Evolutionary conservation across 2,329 filamentous ascomycete genomes (phyloP).

Genomic region (Phyllosticta ampelicida): DNA sequence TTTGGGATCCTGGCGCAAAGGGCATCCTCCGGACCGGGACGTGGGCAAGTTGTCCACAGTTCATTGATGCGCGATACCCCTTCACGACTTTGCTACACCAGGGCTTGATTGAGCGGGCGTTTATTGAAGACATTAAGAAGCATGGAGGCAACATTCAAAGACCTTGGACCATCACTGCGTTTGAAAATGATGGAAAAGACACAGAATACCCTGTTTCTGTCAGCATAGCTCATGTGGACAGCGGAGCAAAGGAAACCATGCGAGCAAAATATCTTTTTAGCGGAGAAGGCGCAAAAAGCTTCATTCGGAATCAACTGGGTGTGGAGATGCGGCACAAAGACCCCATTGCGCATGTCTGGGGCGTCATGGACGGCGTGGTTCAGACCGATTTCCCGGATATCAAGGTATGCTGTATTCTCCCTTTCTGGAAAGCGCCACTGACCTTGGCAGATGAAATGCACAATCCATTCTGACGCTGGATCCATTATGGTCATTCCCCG

Average conservation of each 20-base stretch:
- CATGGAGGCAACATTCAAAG: slow-evolving; percentile 45
- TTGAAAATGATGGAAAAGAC: slow-evolving; percentile 49
- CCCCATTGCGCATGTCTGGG: slow-evolving; percentile 54
- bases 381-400: slow-evolving; percentile 53
- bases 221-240: slow-evolving; percentile 64
- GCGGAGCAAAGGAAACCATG: slow-evolving; percentile 54
- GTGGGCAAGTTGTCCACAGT: slow-evolving; percentile 82
- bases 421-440: background rate
- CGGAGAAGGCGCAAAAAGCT: slow-evolving; percentile 51
- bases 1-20: slow-evolving; percentile 49
- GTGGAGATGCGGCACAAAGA: slow-evolving; percentile 56
- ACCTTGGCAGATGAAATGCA: slow-evolving; percentile 49
- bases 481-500: slow-evolving; percentile 54
- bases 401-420: slow-evolving; percentile 32
- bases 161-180: slow-evolving; percentile 52
- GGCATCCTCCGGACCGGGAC: slow-evolving; percentile 52
- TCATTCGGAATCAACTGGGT: slow-evolving; percentile 51
- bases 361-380: slow-evolving; percentile 56
- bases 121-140: slow-evolving; percentile 51
- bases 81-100: slow-evolving; percentile 54
- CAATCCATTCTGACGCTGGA: slow-evolving; percentile 53
- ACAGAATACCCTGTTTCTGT: slow-evolving; percentile 73
- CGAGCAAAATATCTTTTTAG: slow-evolving; percentile 53
- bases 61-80: slow-evolving; percentile 56
- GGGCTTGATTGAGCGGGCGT: slow-evolving; percentile 51